These are phyloP conservation scores for Casaregolazyma suthepensis DNA, from an alignment of 1,139 yeast species.

Conservation along the genomic window DNA sequence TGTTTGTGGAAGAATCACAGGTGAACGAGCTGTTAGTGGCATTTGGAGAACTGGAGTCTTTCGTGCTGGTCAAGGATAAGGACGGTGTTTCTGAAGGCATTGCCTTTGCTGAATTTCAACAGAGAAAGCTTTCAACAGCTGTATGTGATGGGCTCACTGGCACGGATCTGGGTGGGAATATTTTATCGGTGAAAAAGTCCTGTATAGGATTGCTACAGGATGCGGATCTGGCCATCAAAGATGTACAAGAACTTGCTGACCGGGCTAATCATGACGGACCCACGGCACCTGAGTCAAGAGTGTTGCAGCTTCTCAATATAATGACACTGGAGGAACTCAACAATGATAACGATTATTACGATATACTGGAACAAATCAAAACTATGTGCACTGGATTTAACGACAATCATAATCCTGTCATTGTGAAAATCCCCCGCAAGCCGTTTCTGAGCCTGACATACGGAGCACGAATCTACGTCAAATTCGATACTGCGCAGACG, in stretches of 20 bases:
- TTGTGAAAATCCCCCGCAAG: conserved; percentile 64
- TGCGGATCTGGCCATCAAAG: conserved; percentile 21
- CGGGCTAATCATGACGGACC: conserved; percentile 13
- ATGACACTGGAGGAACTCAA: conserved; percentile 59
- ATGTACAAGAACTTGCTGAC: conserved; percentile 22
- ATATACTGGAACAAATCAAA: conserved; percentile 47
- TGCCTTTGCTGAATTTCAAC: conserved; percentile 39
- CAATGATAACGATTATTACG: conserved; percentile 45
- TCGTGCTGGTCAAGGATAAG: conserved; percentile 34
- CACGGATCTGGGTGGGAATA: conserved; percentile 30
- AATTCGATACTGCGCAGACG: conserved; percentile 47
- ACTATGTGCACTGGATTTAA: conserved; percentile 43
- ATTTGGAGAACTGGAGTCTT: conserved; percentile 34
- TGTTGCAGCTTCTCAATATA: conserved; percentile 60
- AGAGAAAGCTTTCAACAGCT: conserved; percentile 24
- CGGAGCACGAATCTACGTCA: conserved; percentile 66
- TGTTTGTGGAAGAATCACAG: conserved; percentile 34
- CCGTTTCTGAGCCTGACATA: conserved; percentile 37
- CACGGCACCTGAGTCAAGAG: conserved; percentile 35
- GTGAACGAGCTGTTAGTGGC: conserved; percentile 35
- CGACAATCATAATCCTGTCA: conserved; percentile 42
- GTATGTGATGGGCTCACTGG: conserved; percentile 31
- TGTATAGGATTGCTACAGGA: conserved; percentile 32
- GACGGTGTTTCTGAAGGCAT: conserved; percentile 38
- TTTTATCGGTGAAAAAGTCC: conserved; percentile 31